Evolutionary conservation across 2,329 filamentous ascomycete genomes (phyloP).

Genomic region (Claviceps monticola): DNA sequence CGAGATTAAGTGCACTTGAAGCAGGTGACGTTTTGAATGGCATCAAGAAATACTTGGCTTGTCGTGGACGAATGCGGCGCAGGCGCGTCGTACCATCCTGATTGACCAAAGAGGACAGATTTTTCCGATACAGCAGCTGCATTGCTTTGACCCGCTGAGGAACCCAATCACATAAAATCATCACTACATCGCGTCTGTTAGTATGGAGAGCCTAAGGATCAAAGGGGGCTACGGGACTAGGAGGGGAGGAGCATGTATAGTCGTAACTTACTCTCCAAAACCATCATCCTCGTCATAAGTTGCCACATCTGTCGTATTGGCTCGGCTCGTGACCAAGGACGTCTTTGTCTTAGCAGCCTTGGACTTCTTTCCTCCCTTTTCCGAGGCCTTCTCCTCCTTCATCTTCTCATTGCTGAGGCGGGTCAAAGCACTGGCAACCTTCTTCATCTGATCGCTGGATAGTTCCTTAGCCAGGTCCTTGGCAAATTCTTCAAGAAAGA

Average conservation of each 20-base stretch:
- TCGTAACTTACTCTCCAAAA: slow-evolving; percentile 63
- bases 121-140: not conserved
- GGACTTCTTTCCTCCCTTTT: slow-evolving; percentile 91
- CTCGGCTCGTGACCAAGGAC: slow-evolving; percentile 53
- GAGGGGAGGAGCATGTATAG: no score
- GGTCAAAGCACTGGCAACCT: slow-evolving; percentile 78
- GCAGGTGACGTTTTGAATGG: not conserved
- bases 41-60: no score
- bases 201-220: not conserved
- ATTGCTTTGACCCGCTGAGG: not conserved
- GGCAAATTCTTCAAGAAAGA: slow-evolving; percentile 83
- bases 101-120: not conserved
- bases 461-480: slow-evolving; percentile 82
- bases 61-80: not conserved
- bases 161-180: slow-evolving; percentile 53
- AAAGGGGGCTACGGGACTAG: not conserved
- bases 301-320: slow-evolving; percentile 53
- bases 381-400: slow-evolving; percentile 91
- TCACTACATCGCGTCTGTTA: slow-evolving; percentile 31
- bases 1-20: not conserved
- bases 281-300: slow-evolving; percentile 68
- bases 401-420: slow-evolving; percentile 93
- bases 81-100: not conserved
- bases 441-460: slow-evolving; percentile 90
- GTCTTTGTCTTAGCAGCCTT: slow-evolving; percentile 96